Percentiles rank a stretch among this genome's conserved stretches.
These are phyloP conservation scores for Yamadazyma sp. DNA, from an alignment of 1,139 yeast species.

Conservation along the genomic window DNA sequence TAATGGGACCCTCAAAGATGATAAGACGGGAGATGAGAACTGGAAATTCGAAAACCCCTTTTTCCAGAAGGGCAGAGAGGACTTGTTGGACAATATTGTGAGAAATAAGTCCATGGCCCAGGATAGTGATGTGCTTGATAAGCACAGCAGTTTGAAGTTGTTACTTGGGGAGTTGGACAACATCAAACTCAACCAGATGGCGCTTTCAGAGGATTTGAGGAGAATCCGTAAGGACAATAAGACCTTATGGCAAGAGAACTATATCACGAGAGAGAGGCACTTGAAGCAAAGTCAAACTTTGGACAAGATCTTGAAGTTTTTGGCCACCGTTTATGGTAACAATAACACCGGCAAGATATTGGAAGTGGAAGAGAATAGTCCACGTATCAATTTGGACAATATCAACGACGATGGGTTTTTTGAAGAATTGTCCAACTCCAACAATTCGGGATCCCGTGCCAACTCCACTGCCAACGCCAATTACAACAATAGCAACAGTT, in stretches of 20 bases:
- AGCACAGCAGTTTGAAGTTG: constrained; percentile 48
- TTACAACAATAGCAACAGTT: constrained; percentile 13
- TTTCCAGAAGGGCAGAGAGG: constrained; percentile 69
- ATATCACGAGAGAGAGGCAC: constrained; percentile 78
- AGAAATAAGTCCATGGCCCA: constrained; percentile 40
- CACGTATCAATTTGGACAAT: constrained; percentile 7
- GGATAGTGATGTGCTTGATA: constrained; percentile 37
- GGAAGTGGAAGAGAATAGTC: constrained; percentile 28
- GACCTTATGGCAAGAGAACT: constrained; percentile 86
- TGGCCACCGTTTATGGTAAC: constrained; percentile 82
- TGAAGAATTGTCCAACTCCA: constrained; percentile 12
- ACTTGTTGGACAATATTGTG: constrained; percentile 71
- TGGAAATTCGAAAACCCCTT: constrained; percentile 86
- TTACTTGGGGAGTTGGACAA: constrained; percentile 72
- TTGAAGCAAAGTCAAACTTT: constrained; percentile 83
- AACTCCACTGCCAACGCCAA: constrained; percentile 5
- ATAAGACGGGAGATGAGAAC: constrained; percentile 42
- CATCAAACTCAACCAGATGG: constrained; percentile 73
- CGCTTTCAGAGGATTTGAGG: constrained; percentile 79
- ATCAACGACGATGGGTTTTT: constrained; percentile 11
- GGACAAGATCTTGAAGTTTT: constrained; percentile 81
- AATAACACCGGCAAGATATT: constrained; percentile 52
- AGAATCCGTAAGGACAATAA: constrained; percentile 87
- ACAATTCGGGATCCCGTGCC: not conserved
- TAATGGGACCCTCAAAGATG: constrained; percentile 65